phyloP scores from a whole-genome alignment of 805 yeast genomes.

The Candida xiaguanensis region DNA sequence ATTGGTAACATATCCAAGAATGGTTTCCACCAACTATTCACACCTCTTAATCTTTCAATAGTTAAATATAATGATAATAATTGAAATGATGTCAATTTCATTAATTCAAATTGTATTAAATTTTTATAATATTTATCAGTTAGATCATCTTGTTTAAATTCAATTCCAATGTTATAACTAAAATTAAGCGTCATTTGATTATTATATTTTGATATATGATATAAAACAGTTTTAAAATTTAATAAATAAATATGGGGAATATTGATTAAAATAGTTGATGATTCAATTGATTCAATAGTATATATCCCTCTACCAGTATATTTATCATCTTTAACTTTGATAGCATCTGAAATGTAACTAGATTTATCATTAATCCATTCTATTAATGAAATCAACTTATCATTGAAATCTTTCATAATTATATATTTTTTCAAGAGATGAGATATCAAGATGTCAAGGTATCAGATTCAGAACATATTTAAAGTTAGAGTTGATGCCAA shows the following conservation, averaged over 20 bases:
- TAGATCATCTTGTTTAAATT: slow-evolving; percentile 20
- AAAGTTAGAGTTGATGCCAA: slow-evolving; percentile 60
- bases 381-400: slow-evolving; percentile 16
- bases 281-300: slow-evolving; percentile 33
- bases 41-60: slow-evolving; percentile 39
- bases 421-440: no score
- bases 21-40: slow-evolving; percentile 60
- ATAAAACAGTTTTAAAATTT: slow-evolving; percentile 50
- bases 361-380: slow-evolving; percentile 26
- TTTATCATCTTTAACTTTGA: slow-evolving; percentile 39
- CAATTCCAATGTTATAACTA: slow-evolving; percentile 17
- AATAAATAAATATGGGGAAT: slow-evolving; percentile 58
- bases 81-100: slow-evolving; percentile 55
- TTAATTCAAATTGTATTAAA: slow-evolving; percentile 30
- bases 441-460: no score
- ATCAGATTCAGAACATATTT: slow-evolving; percentile 34
- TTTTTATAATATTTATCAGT: slow-evolving; percentile 26
- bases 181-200: slow-evolving; percentile 13
- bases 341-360: neutral
- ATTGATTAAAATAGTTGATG: slow-evolving; percentile 45
- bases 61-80: slow-evolving; percentile 48
- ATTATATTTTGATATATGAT: slow-evolving; percentile 42
- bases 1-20: slow-evolving; percentile 65
- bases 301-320: slow-evolving; percentile 61
- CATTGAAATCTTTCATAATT: slow-evolving; percentile 11